Evolutionary conservation across 306 rosid species (phyloP).

Genomic region (Senna tora): DNA sequence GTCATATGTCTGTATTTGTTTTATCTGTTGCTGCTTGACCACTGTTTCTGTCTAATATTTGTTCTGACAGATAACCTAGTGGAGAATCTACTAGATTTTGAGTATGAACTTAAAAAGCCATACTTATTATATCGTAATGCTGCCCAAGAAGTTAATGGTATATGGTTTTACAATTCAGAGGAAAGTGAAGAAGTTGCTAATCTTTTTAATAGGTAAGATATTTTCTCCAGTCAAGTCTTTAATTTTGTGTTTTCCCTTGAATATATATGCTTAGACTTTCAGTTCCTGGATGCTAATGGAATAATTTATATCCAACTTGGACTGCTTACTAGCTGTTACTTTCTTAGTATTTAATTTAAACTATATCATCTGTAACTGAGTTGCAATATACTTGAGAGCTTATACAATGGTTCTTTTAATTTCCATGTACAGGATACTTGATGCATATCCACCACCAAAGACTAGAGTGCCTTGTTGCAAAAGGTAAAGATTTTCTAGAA

Average conservation of each 20-base stretch:
- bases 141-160: constrained; percentile 94
- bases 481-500: constrained; percentile 52
- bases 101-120: constrained; percentile 88
- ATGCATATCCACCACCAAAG: constrained; percentile 70
- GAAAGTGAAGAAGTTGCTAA: constrained; percentile 95
- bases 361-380: neutral
- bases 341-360: neutral
- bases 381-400: constrained; percentile 31
- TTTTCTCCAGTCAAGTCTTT: constrained; percentile 22
- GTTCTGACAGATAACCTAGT: constrained; percentile 78
- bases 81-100: constrained; percentile 95
- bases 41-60: constrained; percentile 31
- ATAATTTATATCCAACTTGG: constrained; percentile 26
- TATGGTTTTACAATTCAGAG: constrained; percentile 93
- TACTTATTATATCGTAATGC: constrained; percentile 89
- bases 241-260: constrained; percentile 20
- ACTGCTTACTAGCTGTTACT: neutral
- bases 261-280: constrained; percentile 20
- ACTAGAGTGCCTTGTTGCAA: constrained; percentile 59
- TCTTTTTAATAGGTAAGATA: constrained; percentile 73
- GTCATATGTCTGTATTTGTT: constrained; percentile 27
- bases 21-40: constrained; percentile 25
- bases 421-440: constrained; percentile 72
- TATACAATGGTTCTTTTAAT: neutral
- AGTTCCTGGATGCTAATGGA: constrained; percentile 12